Conservation (phyloP, 2,329 filamentous ascomycete species). For the Penicillium verrucosum region DNA sequence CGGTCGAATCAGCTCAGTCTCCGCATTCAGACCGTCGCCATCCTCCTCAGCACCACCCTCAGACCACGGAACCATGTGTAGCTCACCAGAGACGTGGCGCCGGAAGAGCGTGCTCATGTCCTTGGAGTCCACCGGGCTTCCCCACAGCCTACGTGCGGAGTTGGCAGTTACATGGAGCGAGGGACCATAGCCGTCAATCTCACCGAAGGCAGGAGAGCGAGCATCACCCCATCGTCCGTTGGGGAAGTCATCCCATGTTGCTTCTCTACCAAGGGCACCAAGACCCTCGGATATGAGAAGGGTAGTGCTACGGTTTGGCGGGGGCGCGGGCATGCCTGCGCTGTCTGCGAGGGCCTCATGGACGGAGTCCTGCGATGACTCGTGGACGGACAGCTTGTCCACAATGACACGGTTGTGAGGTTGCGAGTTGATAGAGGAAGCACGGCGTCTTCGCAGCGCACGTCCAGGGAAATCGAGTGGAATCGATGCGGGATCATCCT, state of each 20-base stretch:
- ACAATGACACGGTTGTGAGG: slow-evolving; percentile 87
- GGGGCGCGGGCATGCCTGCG: slow-evolving; percentile 65
- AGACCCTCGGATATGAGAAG: slow-evolving; percentile 93
- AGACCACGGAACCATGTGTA: slow-evolving; percentile 86
- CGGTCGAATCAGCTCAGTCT: slow-evolving; percentile 76
- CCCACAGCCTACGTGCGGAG: slow-evolving; percentile 82
- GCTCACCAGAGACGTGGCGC: slow-evolving; percentile 72
- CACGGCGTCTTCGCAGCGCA: slow-evolving; percentile 53
- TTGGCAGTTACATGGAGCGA: slow-evolving; percentile 85
- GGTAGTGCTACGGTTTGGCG: slow-evolving; percentile 78
- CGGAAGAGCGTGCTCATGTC: slow-evolving; percentile 82
- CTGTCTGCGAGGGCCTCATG: slow-evolving; percentile 71
- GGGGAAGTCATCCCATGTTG: slow-evolving; percentile 97
- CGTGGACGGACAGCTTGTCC: slow-evolving; percentile 48
- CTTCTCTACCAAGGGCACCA: slow-evolving; percentile 82
- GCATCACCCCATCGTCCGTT: slow-evolving; percentile 96
- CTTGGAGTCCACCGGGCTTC: slow-evolving; percentile 62
- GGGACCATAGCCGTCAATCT: slow-evolving; percentile 98
- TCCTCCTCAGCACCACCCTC: slow-evolving; percentile 65
- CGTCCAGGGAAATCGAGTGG: slow-evolving; percentile 23
- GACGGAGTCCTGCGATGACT: slow-evolving; percentile 37
- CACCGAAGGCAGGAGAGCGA: slow-evolving; percentile 86
- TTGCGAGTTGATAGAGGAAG: slow-evolving; percentile 77
- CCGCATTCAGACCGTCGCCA: slow-evolving; percentile 53
- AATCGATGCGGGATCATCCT: slow-evolving; percentile 31